Evolutionary conservation across 75 land plant species (phyloP), one percentile per base, ranked within the genome.

Genomic region (Ceratopteris richardii): DNA sequence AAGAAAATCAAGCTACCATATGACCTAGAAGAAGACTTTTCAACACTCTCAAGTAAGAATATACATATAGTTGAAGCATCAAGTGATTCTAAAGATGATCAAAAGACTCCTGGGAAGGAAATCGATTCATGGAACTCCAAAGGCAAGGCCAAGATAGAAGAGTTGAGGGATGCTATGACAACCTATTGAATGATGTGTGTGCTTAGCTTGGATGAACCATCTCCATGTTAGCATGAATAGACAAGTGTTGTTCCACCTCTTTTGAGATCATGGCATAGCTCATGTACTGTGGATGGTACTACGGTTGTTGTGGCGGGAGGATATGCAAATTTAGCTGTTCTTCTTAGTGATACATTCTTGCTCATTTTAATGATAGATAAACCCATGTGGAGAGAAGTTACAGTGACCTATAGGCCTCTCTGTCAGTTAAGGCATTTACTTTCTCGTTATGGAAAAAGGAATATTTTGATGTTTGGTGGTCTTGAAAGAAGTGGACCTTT

Each of bases 231-330:
- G 92, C 67, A 77, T 30, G 92, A 87, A 65, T 74, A 84, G 1
- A 58, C 82, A 44, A 77, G 88, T 0, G 50, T 63, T 25, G 82
- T 72, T n/a, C 82, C 88, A 31, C 92, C 92, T 14, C 74, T 87
- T 29, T 88, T 88, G 9, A 65, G 92, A 63, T 84, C 92, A 29
- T 87, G 92, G 92, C 92, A 87, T 55, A 87, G 92, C 53, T 84
- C 88, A 1, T 87, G 92, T 64, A 87, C 92, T 1, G 56, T 87
- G 31, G 88, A 84, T 50, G 92, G 88, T 0, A 75, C 92, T 13
- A 84, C 84, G 72, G 55, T 87, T 47, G 77, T 87, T 14, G 88
- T 87, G 14, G 84, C 87, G 41, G 92, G 92, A 39, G 92, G 92
- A 5, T 87, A 88, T 76, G 82, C 92, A 39, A 88, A 87, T 56